Conservation (phyloP, 2,329 filamentous ascomycete genomes). For the Cladophialophora bantiana region DNA sequence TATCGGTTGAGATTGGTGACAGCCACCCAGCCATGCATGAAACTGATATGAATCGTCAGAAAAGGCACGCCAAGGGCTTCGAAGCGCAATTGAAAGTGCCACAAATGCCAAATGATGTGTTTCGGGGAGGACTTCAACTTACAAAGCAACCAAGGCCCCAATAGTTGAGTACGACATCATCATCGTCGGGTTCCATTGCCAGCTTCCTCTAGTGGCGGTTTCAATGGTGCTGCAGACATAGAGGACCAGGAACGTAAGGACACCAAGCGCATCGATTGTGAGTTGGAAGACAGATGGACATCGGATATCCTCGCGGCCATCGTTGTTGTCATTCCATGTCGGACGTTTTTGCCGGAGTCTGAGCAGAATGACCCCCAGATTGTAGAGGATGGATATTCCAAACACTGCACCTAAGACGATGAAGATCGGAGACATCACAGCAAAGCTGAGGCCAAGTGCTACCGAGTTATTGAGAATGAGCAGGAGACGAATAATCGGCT, state of each 20-base stretch:
- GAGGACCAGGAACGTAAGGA: slow-evolving; percentile 26
- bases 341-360: neutral
- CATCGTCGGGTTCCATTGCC: neutral
- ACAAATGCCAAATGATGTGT: neutral
- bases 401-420: slow-evolving; percentile 26
- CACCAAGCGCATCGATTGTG: slow-evolving; percentile 22
- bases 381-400: slow-evolving; percentile 26
- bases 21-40: slow-evolving; percentile 25
- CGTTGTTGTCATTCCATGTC: slow-evolving; percentile 6
- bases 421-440: slow-evolving; percentile 13
- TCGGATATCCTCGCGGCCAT: neutral
- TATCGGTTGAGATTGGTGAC: slow-evolving; percentile 19
- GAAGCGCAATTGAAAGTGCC: neutral
- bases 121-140: slow-evolving; percentile 6
- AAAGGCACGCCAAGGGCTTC: neutral
- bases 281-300: slow-evolving; percentile 20
- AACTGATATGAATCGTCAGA: slow-evolving; percentile 18
- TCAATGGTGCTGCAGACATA: slow-evolving; percentile 25
- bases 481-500: slow-evolving; percentile 15
- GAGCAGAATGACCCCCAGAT: slow-evolving; percentile 10
- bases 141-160: slow-evolving; percentile 30
- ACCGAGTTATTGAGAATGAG: slow-evolving; percentile 26
- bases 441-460: slow-evolving; percentile 28
- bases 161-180: slow-evolving; percentile 26
- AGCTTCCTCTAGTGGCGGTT: neutral